Percentiles rank a stretch among this genome's conserved stretches.
These are phyloP conservation scores for Taphrina wiesneri DNA, from an alignment of 1,139 yeast genomes.

Conservation along the genomic window DNA sequence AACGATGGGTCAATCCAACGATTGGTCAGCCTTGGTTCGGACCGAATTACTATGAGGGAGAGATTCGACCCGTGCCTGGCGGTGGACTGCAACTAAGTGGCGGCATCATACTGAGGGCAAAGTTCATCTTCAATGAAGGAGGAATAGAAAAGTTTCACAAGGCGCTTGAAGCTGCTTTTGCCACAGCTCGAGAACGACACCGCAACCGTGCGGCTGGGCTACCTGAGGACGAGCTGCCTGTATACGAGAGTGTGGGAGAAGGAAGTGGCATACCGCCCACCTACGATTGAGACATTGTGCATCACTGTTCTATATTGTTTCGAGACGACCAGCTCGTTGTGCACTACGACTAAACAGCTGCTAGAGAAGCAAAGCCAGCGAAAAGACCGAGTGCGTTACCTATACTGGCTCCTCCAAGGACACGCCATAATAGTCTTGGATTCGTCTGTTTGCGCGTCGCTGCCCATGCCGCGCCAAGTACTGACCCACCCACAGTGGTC, in stretches of 20 bases:
- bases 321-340: background rate
- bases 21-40: constrained; percentile 33
- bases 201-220: background rate
- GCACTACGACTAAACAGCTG: background rate
- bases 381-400: background rate
- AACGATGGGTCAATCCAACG: constrained; percentile 21
- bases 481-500: background rate
- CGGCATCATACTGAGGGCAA: constrained; percentile 14
- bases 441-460: background rate
- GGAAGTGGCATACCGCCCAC: constrained; percentile 11
- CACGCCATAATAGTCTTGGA: background rate
- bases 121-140: constrained; percentile 22
- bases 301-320: background rate
- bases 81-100: constrained; percentile 27
- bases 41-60: constrained; percentile 26
- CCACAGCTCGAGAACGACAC: constrained; percentile 16
- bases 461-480: background rate
- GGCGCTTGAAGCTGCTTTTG: constrained; percentile 19
- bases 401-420: background rate
- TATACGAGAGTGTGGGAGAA: constrained; percentile 6
- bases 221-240: background rate
- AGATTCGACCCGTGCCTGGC: constrained; percentile 19
- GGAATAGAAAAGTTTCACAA: constrained; percentile 26
- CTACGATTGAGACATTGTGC: background rate
- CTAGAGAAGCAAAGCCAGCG: background rate